These are phyloP conservation scores for Exsudoporus frostii DNA, from an alignment of 768 basidiomycete species.

Conservation along the genomic window DNA sequence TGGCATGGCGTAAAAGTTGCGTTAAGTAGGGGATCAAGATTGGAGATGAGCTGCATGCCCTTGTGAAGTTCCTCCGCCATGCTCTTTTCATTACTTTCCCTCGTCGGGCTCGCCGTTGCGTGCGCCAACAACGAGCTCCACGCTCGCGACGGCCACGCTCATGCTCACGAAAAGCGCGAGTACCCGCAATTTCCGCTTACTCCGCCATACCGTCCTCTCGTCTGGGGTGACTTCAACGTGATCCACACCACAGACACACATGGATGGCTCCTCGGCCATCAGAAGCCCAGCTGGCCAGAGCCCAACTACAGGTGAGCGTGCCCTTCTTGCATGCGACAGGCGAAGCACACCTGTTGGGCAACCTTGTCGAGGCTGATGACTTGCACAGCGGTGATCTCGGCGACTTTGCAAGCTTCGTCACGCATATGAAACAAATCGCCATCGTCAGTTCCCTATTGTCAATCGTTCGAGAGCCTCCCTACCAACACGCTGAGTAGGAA, in stretches of 20 bases:
- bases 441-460: conserved; percentile 33
- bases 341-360: background rate
- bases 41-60: background rate
- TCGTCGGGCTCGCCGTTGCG: conserved; percentile 21
- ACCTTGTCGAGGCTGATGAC: background rate
- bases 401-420: conserved; percentile 84
- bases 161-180: conserved; percentile 36
- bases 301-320: conserved; percentile 65
- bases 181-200: conserved; percentile 43
- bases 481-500: conserved; percentile 33
- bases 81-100: conserved; percentile 15
- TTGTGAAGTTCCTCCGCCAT: background rate
- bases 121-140: conserved; percentile 17
- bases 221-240: conserved; percentile 89
- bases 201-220: conserved; percentile 61
- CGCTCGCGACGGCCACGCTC: conserved; percentile 31
- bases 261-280: conserved; percentile 83
- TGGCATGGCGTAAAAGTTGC: too few relatives aligned
- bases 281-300: conserved; percentile 67
- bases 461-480: background rate
- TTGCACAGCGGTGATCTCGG: conserved; percentile 56
- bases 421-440: conserved; percentile 78
- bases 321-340: background rate
- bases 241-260: conserved; percentile 85
- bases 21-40: background rate